Percentiles rank a stretch among this genome's conserved stretches.
These are phyloP conservation scores for Mortierella sp. DNA, from an alignment of 371 early-diverging fungal species.

Conservation along the genomic window DNA sequence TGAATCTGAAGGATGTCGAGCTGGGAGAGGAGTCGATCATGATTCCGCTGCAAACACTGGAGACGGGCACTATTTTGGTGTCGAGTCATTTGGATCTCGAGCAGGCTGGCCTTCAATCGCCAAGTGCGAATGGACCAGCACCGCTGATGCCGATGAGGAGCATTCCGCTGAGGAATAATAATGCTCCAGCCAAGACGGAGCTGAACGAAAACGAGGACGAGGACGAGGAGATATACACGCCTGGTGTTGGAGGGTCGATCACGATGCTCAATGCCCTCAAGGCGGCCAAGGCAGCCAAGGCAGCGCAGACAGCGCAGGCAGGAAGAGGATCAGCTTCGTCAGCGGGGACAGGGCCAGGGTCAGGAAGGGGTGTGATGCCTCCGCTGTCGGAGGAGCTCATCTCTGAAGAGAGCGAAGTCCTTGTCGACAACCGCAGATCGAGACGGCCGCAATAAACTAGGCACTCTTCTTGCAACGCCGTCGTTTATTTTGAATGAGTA, in stretches of 20 bases:
- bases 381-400: neutral
- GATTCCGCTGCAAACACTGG: slow-evolving; percentile 6
- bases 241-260: slow-evolving; percentile 6
- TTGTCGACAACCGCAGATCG: slow-evolving; percentile 8
- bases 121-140: neutral
- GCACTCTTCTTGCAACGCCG: no score
- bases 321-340: no score
- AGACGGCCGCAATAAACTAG: neutral
- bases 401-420: slow-evolving; percentile 2
- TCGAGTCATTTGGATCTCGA: slow-evolving; percentile 18
- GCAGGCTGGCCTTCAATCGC: neutral
- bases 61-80: slow-evolving; percentile 20
- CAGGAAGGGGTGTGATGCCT: neutral
- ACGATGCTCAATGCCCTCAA: neutral
- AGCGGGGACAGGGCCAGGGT: neutral
- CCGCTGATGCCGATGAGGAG: neutral
- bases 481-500: neutral
- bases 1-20: slow-evolving; percentile 20
- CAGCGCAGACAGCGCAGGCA: neutral
- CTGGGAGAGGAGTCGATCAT: slow-evolving; percentile 28
- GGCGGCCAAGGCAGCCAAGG: slow-evolving; percentile 3
- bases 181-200: neutral
- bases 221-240: neutral
- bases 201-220: neutral
- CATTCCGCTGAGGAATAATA: neutral